Conservation (phyloP, 2,329 filamentous ascomycete species). For the Zarea fungicola region DNA sequence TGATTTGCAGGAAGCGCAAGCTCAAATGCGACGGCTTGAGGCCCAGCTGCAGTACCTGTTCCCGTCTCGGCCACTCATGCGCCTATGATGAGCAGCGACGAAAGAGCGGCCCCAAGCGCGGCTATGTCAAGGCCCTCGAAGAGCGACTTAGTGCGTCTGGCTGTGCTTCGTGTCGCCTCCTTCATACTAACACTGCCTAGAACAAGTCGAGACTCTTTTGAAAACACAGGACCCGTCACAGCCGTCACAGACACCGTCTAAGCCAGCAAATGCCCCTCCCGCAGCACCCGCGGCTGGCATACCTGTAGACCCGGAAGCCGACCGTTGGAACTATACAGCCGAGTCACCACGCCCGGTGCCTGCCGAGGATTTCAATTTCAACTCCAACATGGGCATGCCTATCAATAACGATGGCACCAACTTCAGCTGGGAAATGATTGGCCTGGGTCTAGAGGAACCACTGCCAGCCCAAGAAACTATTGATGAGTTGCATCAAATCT, state of each 20-base stretch:
- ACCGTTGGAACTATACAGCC: constrained; percentile 50
- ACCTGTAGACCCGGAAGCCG: constrained; percentile 42
- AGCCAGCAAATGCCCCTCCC: constrained; percentile 5
- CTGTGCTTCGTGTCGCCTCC: too few species aligned
- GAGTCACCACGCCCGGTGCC: constrained; percentile 46
- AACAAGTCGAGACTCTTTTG: constrained; percentile 87
- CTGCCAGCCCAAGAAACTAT: constrained; percentile 58
- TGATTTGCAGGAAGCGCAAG: constrained; percentile 89
- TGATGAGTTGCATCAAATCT: constrained; percentile 84
- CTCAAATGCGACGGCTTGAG: constrained; percentile 80
- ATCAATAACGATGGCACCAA: constrained; percentile 48
- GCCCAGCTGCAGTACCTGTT: constrained; percentile 84
- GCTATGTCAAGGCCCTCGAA: constrained; percentile 91
- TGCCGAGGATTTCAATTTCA: constrained; percentile 56
- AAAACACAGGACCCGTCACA: constrained; percentile 64
- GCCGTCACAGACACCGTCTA: background rate
- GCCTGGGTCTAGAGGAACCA: constrained; percentile 54
- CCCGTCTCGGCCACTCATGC: constrained; percentile 79
- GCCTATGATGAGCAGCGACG: constrained; percentile 88
- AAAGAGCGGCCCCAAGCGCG: constrained; percentile 91
- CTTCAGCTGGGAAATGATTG: constrained; percentile 76
- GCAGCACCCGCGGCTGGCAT: constrained; percentile 29
- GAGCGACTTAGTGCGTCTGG: constrained; percentile 80
- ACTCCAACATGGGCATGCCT: constrained; percentile 41
- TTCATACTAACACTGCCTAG: too few species aligned